phyloP scores from a whole-genome alignment of 179 eudicot genomes.

The Nepenthes alata region DNA sequence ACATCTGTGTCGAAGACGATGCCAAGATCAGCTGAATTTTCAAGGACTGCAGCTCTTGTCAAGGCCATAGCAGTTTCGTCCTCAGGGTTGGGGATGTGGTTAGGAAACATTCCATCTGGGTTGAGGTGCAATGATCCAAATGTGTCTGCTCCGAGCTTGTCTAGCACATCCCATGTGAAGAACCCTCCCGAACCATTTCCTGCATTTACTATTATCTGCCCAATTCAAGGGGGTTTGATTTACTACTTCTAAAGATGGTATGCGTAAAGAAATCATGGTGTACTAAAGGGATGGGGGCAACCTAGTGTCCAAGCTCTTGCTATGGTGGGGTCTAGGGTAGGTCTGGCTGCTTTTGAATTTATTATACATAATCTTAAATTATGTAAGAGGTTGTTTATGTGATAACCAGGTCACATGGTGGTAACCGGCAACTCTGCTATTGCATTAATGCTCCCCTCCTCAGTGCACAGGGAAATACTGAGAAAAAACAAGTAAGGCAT shows the following conservation, averaged over 20 bases:
- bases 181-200: conserved; percentile 97
- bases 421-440: too few species aligned
- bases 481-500: too few species aligned
- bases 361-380: too few species aligned
- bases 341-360: too few species aligned
- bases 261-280: too few species aligned
- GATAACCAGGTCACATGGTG: too few species aligned
- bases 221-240: conserved; percentile 1
- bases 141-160: conserved; percentile 92
- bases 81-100: conserved; percentile 93
- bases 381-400: too few species aligned
- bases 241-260: neutral
- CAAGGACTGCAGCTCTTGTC: conserved; percentile 54
- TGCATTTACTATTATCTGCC: conserved; percentile 80
- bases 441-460: too few species aligned
- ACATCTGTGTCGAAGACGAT: conserved; percentile 87
- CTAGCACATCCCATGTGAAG: conserved; percentile 81
- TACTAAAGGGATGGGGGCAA: too few species aligned
- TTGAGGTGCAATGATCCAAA: conserved; percentile 66
- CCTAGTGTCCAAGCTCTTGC: too few species aligned
- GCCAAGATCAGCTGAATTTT: conserved; percentile 64
- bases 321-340: too few species aligned
- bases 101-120: conserved; percentile 93
- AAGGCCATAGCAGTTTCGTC: conserved; percentile 84
- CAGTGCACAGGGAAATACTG: too few species aligned